phyloP scores from a whole-genome alignment of 2,329 filamentous ascomycete genomes.

The Xylaria multiplex region DNA sequence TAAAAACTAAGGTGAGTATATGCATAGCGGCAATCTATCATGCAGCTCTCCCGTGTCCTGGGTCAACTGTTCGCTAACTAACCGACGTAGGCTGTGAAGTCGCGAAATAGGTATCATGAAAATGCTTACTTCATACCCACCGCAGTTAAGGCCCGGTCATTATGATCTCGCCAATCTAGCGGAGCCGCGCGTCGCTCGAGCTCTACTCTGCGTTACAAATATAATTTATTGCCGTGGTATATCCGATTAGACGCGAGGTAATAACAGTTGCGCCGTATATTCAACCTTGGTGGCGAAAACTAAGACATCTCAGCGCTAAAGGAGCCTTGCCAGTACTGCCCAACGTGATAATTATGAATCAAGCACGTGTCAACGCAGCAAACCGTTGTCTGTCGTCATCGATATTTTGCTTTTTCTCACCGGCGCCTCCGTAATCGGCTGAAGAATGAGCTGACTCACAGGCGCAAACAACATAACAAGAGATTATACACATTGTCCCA shows the following conservation, averaged over 20 bases:
- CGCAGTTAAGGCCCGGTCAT: too few relatives aligned
- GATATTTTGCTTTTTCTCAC: background rate
- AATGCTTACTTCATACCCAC: background rate
- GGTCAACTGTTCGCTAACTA: constrained; percentile 1
- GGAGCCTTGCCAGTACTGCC: background rate
- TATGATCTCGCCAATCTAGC: background rate
- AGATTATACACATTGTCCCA: constrained; percentile 17
- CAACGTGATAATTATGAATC: too few relatives aligned
- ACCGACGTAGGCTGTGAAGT: background rate
- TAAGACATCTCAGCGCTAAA: constrained; percentile 3
- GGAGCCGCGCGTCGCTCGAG: background rate
- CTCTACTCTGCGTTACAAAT: background rate
- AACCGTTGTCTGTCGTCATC: background rate
- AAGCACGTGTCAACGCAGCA: constrained; percentile 11
- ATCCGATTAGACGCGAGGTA: background rate
- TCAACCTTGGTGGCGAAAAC: constrained; percentile 28
- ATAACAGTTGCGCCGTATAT: background rate
- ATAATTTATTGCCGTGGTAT: too few relatives aligned
- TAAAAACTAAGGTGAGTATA: background rate
- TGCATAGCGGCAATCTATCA: constrained; percentile 9
- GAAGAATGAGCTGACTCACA: background rate
- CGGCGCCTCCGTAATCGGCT: background rate
- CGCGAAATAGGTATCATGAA: background rate
- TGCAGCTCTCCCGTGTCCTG: constrained; percentile 3
- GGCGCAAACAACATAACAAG: background rate